These are phyloP conservation scores for Wickerhamomyces hampshirensis DNA, from an alignment of 805 yeast genomes.

Conservation along the genomic window DNA sequence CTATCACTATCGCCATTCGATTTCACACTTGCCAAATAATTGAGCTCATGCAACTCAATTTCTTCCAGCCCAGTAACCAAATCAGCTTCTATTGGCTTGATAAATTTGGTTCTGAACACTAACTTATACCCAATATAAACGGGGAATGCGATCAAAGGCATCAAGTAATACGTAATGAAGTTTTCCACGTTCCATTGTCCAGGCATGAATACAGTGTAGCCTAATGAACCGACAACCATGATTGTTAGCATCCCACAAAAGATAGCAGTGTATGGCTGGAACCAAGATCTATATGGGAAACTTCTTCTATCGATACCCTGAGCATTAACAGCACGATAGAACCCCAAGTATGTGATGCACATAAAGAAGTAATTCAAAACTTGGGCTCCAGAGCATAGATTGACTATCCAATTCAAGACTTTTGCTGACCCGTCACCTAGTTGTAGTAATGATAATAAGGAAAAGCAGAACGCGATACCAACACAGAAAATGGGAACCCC, in stretches of 20 bases:
- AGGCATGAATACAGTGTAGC: conserved; percentile 69
- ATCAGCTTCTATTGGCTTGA: conserved; percentile 46
- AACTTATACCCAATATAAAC: conserved; percentile 47
- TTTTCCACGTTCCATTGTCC: conserved; percentile 57
- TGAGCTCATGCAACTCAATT: conserved; percentile 51
- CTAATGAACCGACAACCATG: conserved; percentile 54
- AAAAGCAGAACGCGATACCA: conserved; percentile 47
- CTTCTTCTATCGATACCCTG: conserved; percentile 40
- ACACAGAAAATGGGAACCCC: conserved; percentile 79
- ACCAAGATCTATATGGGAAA: conserved; percentile 48
- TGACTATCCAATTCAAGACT: conserved; percentile 68
- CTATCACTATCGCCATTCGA: neutral
- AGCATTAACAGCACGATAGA: conserved; percentile 52
- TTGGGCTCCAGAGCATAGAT: conserved; percentile 65
- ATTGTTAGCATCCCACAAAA: conserved; percentile 40
- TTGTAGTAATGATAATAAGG: conserved; percentile 61
- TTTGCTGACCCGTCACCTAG: conserved; percentile 51
- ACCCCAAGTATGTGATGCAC: conserved; percentile 55
- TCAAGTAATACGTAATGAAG: conserved; percentile 68
- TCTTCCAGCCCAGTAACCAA: conserved; percentile 48
- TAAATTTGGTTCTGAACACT: conserved; percentile 39
- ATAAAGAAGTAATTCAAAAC: conserved; percentile 55
- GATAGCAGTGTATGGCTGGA: conserved; percentile 55
- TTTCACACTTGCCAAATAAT: conserved; percentile 15
- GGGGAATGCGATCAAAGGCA: conserved; percentile 53